Base-by-base conservation (phyloP, 2,329 filamentous ascomycete genomes). In the Penicillium sp. region DNA sequence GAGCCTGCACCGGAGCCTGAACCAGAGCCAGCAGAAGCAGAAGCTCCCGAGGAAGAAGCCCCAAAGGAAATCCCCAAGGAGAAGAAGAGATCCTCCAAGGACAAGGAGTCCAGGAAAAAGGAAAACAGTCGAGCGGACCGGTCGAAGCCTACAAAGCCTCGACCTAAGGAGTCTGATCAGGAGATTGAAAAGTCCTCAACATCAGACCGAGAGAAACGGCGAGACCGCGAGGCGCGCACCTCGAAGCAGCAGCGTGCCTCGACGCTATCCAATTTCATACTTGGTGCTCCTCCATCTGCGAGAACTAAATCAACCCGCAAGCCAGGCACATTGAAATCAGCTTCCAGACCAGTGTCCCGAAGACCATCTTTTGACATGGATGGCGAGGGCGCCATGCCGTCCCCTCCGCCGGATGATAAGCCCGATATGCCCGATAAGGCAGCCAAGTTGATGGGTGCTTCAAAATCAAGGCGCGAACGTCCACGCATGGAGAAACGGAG, bases 361-460 rank as follows among this genome's bases (percentile, higher is more conserved):
- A 33, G 50, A n/a, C 50, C 50, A 26, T 53, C 49, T 19, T 26
- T 26, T 13, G 49, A 44, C 10, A 41, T 41, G 21, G 50, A 52
- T 46, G 50, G 19, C 39, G 74, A 79, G 27, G 80, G 80, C 60
- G 89, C 86, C 8, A 78, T 93, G 58, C 81, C 84, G 46, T 90
- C 90, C 21, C 90, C 90, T 3, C 89, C 90, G 9, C 86, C 88
- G 2, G 90, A 92, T 29, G 85, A 89, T 31, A 77, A 81, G 43
- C 81, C 82, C 3, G 83, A 85, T 51, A 82, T 91, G 69, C 83
- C 87, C 8, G 82, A 86, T 46, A 96, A 96, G 74, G 91, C 90
- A 27, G 90, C 90, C 31, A 92, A 87, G 73, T 75, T 93, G 52
- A 85, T 95, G 85, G 92, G 78, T 59, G 75, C 73, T 55, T 71